Percentiles rank a stretch among this genome's conserved stretches.
Evolutionary conservation across 148 eudicot species (phyloP).

Genomic region (Heliosperma pusillum): DNA sequence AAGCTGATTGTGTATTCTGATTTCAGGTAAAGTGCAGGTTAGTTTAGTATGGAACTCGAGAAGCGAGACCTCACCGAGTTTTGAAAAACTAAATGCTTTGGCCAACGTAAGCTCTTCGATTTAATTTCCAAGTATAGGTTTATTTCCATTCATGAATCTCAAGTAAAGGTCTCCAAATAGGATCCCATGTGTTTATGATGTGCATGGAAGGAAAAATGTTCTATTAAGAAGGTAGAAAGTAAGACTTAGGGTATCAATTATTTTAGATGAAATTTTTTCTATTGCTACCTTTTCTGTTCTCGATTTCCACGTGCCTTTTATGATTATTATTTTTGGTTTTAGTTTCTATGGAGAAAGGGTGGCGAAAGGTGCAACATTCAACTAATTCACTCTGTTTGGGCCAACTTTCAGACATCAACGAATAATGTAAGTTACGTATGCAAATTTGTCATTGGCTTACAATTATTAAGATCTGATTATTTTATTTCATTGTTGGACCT

Average conservation of each 20-base stretch:
- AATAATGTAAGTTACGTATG: conserved; percentile 62
- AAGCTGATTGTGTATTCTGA: neutral
- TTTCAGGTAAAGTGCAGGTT: conserved; percentile 86
- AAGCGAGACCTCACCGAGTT: conserved; percentile 65
- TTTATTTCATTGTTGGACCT: neutral
- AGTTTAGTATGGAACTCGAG: conserved; percentile 93
- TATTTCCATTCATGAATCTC: neutral
- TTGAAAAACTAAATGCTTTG: conserved; percentile 58
- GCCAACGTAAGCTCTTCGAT: conserved; percentile 55
- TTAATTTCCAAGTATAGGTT: neutral
- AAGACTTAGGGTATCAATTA: neutral
- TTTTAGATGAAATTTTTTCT: neutral
- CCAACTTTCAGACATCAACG: conserved; percentile 81
- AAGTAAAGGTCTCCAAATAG: neutral
- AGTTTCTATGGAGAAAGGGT: conserved; percentile 82
- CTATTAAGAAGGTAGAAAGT: neutral
- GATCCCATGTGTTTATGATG: neutral
- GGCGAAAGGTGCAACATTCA: conserved; percentile 56
- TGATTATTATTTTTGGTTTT: conserved; percentile 27
- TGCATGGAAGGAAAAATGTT: neutral
- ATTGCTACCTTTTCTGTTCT: neutral
- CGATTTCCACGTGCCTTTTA: neutral
- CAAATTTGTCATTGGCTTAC: neutral
- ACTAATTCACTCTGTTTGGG: conserved; percentile 91
- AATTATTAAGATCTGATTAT: neutral